Conservation (phyloP, 2,329 filamentous ascomycete species). For the Arthrinium phaeospermum region DNA sequence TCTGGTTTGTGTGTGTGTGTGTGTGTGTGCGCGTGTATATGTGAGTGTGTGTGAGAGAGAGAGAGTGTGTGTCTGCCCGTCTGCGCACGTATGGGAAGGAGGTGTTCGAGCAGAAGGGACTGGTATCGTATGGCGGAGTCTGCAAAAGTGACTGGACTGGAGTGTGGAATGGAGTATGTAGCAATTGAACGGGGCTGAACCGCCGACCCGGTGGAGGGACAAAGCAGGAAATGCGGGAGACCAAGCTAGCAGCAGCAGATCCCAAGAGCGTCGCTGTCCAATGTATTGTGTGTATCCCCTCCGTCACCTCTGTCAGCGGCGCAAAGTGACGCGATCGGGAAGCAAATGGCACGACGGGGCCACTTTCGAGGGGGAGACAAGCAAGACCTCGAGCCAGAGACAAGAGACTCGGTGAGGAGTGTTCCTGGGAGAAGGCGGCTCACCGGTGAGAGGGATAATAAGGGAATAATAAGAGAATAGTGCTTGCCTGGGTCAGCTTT, state of each 20-base stretch:
- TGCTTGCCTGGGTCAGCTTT: slow-evolving; percentile 15
- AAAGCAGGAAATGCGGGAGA: slow-evolving; percentile 15
- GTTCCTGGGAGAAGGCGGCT: not conserved
- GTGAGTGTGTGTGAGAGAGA: not conserved
- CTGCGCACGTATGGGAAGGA: not conserved
- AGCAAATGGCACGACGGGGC: slow-evolving; percentile 8
- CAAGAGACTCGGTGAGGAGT: slow-evolving; percentile 9
- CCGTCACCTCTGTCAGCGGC: slow-evolving; percentile 5
- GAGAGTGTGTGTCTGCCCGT: not conserved
- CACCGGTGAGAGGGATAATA: slow-evolving; percentile 18
- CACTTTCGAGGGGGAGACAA: slow-evolving; percentile 1
- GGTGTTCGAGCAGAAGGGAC: slow-evolving; percentile 4
- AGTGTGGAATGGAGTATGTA: not conserved
- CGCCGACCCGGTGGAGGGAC: slow-evolving; percentile 9
- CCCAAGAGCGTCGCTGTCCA: slow-evolving; percentile 6
- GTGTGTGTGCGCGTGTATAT: not conserved
- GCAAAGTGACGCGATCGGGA: slow-evolving; percentile 7
- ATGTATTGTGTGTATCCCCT: slow-evolving; percentile 1
- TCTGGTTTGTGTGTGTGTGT: not conserved
- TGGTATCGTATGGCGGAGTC: slow-evolving; percentile 6
- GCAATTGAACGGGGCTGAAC: slow-evolving; percentile 14
- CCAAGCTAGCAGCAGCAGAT: slow-evolving; percentile 15
- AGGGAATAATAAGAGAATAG: slow-evolving; percentile 16
- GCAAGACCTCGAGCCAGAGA: slow-evolving; percentile 6
- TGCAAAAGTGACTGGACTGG: not conserved